Evolutionary conservation across 345 rosid species (phyloP).

Genomic region (Hibiscus syriacus): DNA sequence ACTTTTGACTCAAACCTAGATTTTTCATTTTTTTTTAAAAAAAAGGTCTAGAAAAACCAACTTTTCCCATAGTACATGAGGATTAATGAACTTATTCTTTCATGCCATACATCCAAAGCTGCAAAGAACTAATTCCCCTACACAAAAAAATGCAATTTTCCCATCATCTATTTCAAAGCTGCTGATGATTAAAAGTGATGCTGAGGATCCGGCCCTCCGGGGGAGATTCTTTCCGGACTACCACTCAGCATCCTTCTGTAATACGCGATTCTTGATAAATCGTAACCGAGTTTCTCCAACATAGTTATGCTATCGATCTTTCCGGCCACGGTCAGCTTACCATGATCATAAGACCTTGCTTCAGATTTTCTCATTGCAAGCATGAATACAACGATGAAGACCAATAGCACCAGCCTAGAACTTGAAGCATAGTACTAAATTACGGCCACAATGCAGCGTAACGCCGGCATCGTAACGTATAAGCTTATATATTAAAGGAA

Average conservation of each 20-base stretch:
- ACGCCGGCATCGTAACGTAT: too few species aligned
- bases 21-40: not conserved
- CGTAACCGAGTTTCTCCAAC: slow-evolving; percentile 19
- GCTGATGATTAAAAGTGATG: slow-evolving; percentile 22
- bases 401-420: not conserved
- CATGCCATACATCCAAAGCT: not conserved
- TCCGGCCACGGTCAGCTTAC: not conserved
- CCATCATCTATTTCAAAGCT: not conserved
- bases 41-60: too few species aligned
- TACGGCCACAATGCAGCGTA: too few species aligned
- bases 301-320: not conserved
- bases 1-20: too few species aligned
- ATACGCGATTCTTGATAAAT: not conserved
- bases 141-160: not conserved
- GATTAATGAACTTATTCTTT: not conserved
- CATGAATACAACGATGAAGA: slow-evolving; percentile 11
- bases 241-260: slow-evolving; percentile 15
- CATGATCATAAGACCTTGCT: slow-evolving; percentile 7
- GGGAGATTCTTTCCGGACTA: slow-evolving; percentile 16
- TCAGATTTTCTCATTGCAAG: slow-evolving; percentile 4
- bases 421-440: not conserved
- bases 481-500: not conserved
- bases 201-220: slow-evolving; percentile 40
- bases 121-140: not conserved
- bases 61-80: not conserved